phyloP scores from a whole-genome alignment of 306 rosid genomes.

The Macrotyloma uniflorum region DNA sequence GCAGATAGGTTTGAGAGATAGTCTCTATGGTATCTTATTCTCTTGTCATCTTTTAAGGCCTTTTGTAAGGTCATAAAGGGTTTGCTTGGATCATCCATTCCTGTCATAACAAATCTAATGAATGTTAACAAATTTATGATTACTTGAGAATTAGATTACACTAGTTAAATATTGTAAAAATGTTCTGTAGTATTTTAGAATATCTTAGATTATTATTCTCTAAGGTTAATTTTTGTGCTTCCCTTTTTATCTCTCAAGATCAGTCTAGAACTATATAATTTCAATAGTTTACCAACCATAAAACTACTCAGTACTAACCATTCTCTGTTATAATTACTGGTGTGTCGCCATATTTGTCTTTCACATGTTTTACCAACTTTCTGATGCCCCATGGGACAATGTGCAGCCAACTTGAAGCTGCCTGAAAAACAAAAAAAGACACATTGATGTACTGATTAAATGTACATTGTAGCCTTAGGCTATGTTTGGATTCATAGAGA shows the following conservation, averaged over 20 bases:
- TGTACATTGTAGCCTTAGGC: slow-evolving; percentile 1
- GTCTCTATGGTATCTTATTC: slow-evolving; percentile 78
- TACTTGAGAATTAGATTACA: neutral
- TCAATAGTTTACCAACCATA: neutral
- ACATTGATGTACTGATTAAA: neutral
- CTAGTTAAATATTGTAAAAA: neutral
- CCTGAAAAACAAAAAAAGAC: slow-evolving; percentile 49
- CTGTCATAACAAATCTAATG: slow-evolving; percentile 45
- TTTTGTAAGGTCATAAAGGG: slow-evolving; percentile 52
- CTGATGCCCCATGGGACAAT: slow-evolving; percentile 96
- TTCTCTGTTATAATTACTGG: slow-evolving; percentile 82
- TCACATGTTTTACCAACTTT: slow-evolving; percentile 68
- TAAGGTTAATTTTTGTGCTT: neutral
- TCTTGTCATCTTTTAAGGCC: slow-evolving; percentile 74
- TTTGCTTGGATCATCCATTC: slow-evolving; percentile 83
- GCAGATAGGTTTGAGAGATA: slow-evolving; percentile 90
- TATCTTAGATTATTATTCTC: neutral
- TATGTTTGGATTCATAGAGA: neutral
- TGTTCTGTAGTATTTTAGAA: neutral
- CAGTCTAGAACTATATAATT: neutral
- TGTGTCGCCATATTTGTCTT: slow-evolving; percentile 67
- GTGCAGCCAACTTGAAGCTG: slow-evolving; percentile 82
- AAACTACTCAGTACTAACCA: slow-evolving; percentile 49
- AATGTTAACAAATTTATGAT: neutral
- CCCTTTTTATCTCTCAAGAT: too few species aligned